These are phyloP conservation scores for Thraustochytrium striatum DNA, from an alignment of 352 stramenopile genomes.

Conservation along the genomic window DNA sequence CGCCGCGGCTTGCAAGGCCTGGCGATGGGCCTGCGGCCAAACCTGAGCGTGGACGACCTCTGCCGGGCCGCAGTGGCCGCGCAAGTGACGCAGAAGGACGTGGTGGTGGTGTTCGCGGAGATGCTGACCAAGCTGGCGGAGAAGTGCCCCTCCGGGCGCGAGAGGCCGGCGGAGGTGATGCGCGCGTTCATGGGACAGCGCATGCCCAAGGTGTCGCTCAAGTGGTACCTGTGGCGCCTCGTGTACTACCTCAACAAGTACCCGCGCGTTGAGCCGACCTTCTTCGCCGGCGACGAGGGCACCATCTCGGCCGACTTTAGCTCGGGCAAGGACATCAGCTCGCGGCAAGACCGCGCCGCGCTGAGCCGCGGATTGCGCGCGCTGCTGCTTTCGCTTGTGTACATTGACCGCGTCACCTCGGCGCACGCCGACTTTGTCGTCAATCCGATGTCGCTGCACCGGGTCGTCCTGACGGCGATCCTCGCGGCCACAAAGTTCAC, in stretches of 20 bases:
- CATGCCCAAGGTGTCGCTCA: not conserved
- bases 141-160: not conserved
- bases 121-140: slow-evolving; percentile 14
- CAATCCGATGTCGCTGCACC: slow-evolving; percentile 17
- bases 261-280: slow-evolving; percentile 27
- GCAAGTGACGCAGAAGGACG: slow-evolving; percentile 27
- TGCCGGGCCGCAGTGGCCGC: slow-evolving; percentile 8
- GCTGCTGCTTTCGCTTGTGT: slow-evolving; percentile 28
- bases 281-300: slow-evolving; percentile 23
- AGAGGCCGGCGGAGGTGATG: not conserved
- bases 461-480: slow-evolving; percentile 17
- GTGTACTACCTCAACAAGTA: slow-evolving; percentile 44
- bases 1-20: no score
- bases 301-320: slow-evolving; percentile 30
- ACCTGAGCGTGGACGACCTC: slow-evolving; percentile 15
- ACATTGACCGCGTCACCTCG: slow-evolving; percentile 11
- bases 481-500: slow-evolving; percentile 37
- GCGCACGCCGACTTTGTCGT: not conserved
- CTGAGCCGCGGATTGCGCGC: slow-evolving; percentile 29
- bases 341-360: not conserved
- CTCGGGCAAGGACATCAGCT: not conserved
- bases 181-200: not conserved
- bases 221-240: slow-evolving; percentile 40
- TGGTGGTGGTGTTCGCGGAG: slow-evolving; percentile 41
- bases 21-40: not conserved